Evolutionary conservation across 805 yeast species (phyloP).

Genomic region (Candida railenensis): DNA sequence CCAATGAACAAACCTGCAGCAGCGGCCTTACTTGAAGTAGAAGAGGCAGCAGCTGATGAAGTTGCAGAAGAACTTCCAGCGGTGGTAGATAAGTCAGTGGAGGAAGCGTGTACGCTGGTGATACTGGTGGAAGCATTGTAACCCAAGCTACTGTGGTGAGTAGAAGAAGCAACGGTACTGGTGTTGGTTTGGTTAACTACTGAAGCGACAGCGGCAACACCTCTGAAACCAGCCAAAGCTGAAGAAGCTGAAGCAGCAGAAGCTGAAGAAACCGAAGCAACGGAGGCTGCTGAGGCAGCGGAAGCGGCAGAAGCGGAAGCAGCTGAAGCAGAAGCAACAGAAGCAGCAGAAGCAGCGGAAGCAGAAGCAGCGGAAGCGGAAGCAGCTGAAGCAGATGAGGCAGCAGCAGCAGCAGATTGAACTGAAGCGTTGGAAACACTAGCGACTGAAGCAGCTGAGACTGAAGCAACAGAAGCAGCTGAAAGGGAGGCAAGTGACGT

Average conservation of each 20-base stretch:
- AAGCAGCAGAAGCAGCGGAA: conserved; percentile 4
- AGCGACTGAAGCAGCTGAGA: conserved; percentile 14
- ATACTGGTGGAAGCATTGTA: conserved; percentile 3
- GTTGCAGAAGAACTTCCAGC: conserved; percentile 8
- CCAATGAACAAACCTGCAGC: conserved; percentile 7
- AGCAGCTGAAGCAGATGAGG: conserved; percentile 11
- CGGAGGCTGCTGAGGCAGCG: conserved; percentile 7
- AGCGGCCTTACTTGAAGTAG: conserved; percentile 10
- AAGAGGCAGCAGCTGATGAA: conserved; percentile 8
- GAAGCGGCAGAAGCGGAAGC: conserved; percentile 6
- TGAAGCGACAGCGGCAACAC: conserved; percentile 8
- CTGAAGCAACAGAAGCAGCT: conserved; percentile 17
- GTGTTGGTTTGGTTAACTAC: conserved; percentile 7
- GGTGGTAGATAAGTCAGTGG: conserved; percentile 4
- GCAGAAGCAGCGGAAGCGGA: conserved; percentile 12
- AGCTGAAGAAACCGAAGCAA: conserved; percentile 8
- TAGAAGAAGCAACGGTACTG: conserved; percentile 9
- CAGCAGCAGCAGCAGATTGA: conserved; percentile 20
- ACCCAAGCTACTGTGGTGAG: conserved; percentile 3
- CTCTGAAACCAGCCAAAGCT: conserved; percentile 8
- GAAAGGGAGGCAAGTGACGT: conserved; percentile 20
- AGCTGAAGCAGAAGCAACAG: conserved; percentile 7
- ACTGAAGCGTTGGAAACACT: conserved; percentile 29
- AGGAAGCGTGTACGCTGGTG: conserved; percentile 4
- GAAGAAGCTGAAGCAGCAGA: conserved; percentile 11